A percentile compares a stretch with the other conserved stretches of the same genome.
Conservation (phyloP, 75 land plant genomes). For the Ceratopteris richardii region DNA sequence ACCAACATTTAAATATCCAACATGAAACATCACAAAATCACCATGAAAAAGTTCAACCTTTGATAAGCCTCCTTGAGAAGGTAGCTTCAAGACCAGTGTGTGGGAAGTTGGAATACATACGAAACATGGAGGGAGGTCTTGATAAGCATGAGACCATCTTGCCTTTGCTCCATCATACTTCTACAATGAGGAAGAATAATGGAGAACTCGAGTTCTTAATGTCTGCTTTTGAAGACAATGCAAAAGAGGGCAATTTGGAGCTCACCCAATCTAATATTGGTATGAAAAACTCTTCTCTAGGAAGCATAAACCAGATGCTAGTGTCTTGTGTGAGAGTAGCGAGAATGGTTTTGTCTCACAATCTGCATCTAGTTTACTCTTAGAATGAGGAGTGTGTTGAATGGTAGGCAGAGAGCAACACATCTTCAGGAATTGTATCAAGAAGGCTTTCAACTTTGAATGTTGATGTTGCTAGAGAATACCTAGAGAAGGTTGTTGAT, state of each 20-base stretch:
- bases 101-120: slow-evolving; percentile 82
- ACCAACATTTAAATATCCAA: too few relatives aligned
- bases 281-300: slow-evolving; percentile 24
- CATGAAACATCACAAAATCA: slow-evolving; percentile 8
- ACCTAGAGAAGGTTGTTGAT: too few relatives aligned
- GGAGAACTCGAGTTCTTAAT: slow-evolving; percentile 77
- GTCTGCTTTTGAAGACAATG: slow-evolving; percentile 77
- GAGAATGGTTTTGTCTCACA: slow-evolving; percentile 81
- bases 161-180: slow-evolving; percentile 72
- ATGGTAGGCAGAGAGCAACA: slow-evolving; percentile 83
- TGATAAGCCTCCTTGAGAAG: slow-evolving; percentile 78
- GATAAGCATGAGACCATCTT: slow-evolving; percentile 76
- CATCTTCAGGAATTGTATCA: slow-evolving; percentile 84
- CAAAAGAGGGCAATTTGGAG: slow-evolving; percentile 37
- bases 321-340: slow-evolving; percentile 42
- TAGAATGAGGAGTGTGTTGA: slow-evolving; percentile 86
- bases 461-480: too few relatives aligned
- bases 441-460: slow-evolving; percentile 66
- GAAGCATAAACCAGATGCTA: slow-evolving; percentile 5
- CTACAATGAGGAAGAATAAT: slow-evolving; percentile 58
- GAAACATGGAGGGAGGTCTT: slow-evolving; percentile 42
- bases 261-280: slow-evolving; percentile 18
- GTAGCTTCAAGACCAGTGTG: slow-evolving; percentile 73
- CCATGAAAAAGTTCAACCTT: slow-evolving; percentile 27
- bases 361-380: slow-evolving; percentile 77